phyloP scores from a whole-genome alignment of 352 stramenopile genomes.

The Phytophthora colocasiae region DNA sequence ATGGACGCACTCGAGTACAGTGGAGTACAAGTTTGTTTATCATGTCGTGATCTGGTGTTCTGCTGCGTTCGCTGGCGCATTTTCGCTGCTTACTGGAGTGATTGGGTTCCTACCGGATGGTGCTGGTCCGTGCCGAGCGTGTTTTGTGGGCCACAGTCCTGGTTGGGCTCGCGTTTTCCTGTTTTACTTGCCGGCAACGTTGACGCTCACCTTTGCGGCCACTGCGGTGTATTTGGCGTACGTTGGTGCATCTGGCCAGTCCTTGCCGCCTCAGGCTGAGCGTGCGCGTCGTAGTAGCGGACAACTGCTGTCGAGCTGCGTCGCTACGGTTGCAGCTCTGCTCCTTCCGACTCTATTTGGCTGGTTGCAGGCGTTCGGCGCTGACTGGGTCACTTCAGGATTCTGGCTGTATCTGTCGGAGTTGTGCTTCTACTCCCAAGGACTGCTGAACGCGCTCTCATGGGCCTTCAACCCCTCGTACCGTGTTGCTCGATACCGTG shows the following conservation, averaged over 20 bases:
- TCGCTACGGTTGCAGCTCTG: conserved; percentile 49
- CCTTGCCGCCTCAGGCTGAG: conserved; percentile 39
- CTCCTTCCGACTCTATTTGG: conserved; percentile 57
- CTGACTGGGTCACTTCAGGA: conserved; percentile 40
- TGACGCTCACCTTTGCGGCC: conserved; percentile 46
- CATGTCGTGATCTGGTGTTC: conserved; percentile 64
- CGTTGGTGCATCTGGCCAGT: conserved; percentile 13
- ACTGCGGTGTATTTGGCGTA: conserved; percentile 44
- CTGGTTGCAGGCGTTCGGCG: conserved; percentile 46
- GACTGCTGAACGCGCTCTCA: conserved; percentile 58
- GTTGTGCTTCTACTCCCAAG: conserved; percentile 72
- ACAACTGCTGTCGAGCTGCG: conserved; percentile 57
- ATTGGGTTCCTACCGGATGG: conserved; percentile 76
- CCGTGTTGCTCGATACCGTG: conserved; percentile 46
- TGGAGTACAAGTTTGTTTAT: conserved; percentile 68
- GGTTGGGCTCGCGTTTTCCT: conserved; percentile 62
- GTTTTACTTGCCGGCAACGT: conserved; percentile 62
- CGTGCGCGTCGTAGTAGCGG: conserved; percentile 50
- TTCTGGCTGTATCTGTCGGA: conserved; percentile 65
- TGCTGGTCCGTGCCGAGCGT: conserved; percentile 60
- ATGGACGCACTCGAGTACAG: conserved; percentile 54
- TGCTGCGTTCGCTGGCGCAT: conserved; percentile 43
- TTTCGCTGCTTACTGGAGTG: conserved; percentile 64
- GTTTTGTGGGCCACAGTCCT: conserved; percentile 60
- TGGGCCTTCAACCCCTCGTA: conserved; percentile 72